phyloP scores from a whole-genome alignment of 73 alveolate species.

The Paramecium octaurelia region DNA sequence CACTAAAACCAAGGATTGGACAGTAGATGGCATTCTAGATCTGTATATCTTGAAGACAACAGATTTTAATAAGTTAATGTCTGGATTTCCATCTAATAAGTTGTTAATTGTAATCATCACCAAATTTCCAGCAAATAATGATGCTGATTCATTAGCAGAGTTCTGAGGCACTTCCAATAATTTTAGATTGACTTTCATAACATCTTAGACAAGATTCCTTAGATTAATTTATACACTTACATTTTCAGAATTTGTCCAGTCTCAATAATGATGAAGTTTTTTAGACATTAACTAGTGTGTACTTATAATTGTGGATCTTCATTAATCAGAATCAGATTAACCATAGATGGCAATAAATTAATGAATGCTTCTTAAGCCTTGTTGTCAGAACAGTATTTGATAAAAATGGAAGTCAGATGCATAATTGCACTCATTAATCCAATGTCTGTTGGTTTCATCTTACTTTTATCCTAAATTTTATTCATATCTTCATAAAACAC shows the following conservation, averaged over 20 bases:
- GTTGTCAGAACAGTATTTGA: slow-evolving; percentile 45
- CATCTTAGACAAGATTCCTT: slow-evolving; percentile 46
- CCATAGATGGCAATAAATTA: slow-evolving; percentile 44
- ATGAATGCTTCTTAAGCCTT: slow-evolving; percentile 57
- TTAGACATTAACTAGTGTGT: slow-evolving; percentile 48
- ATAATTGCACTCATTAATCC: slow-evolving; percentile 47
- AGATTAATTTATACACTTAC: background rate
- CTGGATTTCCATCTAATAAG: slow-evolving; percentile 54
- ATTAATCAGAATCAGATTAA: slow-evolving; percentile 41
- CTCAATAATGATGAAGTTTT: slow-evolving; percentile 46
- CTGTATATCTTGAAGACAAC: slow-evolving; percentile 82
- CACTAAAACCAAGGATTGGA: slow-evolving; percentile 88
- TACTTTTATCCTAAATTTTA: background rate
- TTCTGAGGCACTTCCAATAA: slow-evolving; percentile 47
- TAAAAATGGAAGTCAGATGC: slow-evolving; percentile 38
- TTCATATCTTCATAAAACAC: slow-evolving; percentile 35
- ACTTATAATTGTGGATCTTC: slow-evolving; percentile 43
- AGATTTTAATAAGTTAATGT: slow-evolving; percentile 27
- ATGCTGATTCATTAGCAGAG: slow-evolving; percentile 47
- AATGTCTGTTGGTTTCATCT: slow-evolving; percentile 35
- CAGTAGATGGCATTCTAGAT: slow-evolving; percentile 95
- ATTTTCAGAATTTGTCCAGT: slow-evolving; percentile 35
- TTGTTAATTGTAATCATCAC: slow-evolving; percentile 48
- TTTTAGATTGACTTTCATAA: slow-evolving; percentile 48
- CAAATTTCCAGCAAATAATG: slow-evolving; percentile 53